Conservation (phyloP, 352 stramenopile species). For the Globisporangium orthogonon region DNA sequence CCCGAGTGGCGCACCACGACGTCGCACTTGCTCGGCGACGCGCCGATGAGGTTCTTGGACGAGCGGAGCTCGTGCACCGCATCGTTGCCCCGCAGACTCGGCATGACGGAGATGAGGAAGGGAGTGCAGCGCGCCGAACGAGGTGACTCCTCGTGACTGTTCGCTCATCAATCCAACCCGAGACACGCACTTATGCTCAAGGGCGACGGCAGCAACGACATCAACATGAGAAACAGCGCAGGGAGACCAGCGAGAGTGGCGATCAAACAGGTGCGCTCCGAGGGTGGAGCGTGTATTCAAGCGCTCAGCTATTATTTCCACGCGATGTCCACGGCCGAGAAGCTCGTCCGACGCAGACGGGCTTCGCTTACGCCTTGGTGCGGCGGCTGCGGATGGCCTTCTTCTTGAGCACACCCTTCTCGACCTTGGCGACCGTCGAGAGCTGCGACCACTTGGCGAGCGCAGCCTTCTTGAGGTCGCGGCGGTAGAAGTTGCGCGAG, state of each 20-base stretch:
- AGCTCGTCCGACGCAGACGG: constrained; percentile 2
- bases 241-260: constrained; percentile 7
- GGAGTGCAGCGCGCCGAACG: too few species aligned
- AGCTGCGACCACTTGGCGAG: constrained; percentile 84
- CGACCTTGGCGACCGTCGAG: constrained; percentile 82
- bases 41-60: constrained; percentile 58
- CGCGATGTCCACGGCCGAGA: not conserved
- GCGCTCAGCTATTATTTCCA: constrained; percentile 8
- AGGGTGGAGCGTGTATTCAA: not conserved
- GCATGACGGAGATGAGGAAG: constrained; percentile 18
- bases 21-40: constrained; percentile 38
- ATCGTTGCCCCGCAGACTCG: constrained; percentile 24
- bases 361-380: constrained; percentile 59
- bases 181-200: too few species aligned
- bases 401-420: constrained; percentile 86
- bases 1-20: constrained; percentile 33
- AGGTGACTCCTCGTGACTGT: not conserved
- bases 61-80: constrained; percentile 36
- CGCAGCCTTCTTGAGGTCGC: constrained; percentile 81
- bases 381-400: constrained; percentile 79
- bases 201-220: not conserved
- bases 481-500: constrained; percentile 85
- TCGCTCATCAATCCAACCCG: too few species aligned
- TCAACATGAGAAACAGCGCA: not conserved
- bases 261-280: not conserved